These are phyloP conservation scores for Penicillium griseofulvum DNA, from an alignment of 2,329 filamentous ascomycete genomes.

Conservation along the genomic window DNA sequence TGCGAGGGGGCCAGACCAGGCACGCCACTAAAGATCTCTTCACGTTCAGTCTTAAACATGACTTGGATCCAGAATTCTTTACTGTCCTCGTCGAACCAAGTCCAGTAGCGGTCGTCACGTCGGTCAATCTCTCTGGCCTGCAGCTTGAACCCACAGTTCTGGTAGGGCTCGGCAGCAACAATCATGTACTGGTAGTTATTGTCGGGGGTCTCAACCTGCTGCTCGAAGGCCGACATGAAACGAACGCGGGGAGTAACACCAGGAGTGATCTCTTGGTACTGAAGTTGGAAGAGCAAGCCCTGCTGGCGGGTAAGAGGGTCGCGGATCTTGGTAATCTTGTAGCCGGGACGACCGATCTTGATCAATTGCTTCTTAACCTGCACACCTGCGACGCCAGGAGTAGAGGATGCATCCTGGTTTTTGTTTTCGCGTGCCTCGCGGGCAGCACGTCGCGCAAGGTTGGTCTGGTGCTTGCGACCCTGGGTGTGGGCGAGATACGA, in stretches of 20 bases:
- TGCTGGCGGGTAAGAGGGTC: constrained; percentile 86
- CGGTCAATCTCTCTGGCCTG: constrained; percentile 91
- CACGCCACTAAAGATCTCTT: constrained; percentile 76
- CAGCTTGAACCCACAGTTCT: constrained; percentile 95
- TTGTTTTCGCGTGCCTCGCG: constrained; percentile 89
- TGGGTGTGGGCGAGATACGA: constrained; percentile 98
- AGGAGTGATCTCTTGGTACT: constrained; percentile 84
- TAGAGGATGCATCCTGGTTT: constrained; percentile 58
- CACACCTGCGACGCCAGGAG: constrained; percentile 73
- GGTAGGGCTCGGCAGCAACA: constrained; percentile 94
- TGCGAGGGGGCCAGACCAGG: constrained; percentile 59
- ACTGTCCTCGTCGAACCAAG: constrained; percentile 90
- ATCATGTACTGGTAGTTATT: constrained; percentile 93
- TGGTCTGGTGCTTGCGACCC: constrained; percentile 98
- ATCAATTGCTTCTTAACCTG: constrained; percentile 78
- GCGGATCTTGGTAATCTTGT: constrained; percentile 95
- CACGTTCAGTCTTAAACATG: constrained; percentile 96
- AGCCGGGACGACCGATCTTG: constrained; percentile 94
- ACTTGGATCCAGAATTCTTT: constrained; percentile 98
- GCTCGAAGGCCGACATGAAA: constrained; percentile 97
- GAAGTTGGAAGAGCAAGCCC: constrained; percentile 90
- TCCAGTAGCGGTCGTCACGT: constrained; percentile 82
- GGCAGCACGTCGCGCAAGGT: constrained; percentile 91
- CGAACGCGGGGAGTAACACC: constrained; percentile 78
- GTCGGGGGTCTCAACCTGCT: constrained; percentile 90